Percentiles rank a stretch among this genome's conserved stretches.
phyloP scores from a whole-genome alignment of 306 rosid species.

The Malus fusca region DNA sequence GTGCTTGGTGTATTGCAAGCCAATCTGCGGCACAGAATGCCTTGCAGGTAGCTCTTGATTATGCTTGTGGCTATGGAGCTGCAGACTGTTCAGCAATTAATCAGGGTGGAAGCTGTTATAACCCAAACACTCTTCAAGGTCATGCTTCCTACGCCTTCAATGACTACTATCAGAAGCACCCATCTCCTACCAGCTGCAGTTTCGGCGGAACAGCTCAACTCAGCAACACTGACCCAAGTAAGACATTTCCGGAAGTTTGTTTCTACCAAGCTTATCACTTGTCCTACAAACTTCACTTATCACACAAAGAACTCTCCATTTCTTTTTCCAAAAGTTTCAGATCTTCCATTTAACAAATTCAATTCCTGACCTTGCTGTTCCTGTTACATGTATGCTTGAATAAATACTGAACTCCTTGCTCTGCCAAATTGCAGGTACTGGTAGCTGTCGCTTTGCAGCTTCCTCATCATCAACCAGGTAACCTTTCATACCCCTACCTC shows the following conservation, averaged over 20 bases:
- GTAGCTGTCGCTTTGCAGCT: constrained; percentile 56
- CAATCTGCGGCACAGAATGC: constrained; percentile 60
- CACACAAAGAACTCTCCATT: not conserved
- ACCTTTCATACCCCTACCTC: constrained; percentile 16
- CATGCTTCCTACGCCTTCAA: constrained; percentile 96
- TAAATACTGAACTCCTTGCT: constrained; percentile 9
- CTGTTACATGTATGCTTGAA: not conserved
- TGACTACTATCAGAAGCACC: constrained; percentile 76
- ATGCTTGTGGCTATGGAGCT: constrained; percentile 88
- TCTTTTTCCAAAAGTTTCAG: not conserved
- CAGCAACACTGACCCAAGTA: constrained; percentile 80
- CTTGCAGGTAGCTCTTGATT: constrained; percentile 83
- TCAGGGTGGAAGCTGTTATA: constrained; percentile 61
- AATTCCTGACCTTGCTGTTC: not conserved
- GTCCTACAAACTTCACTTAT: not conserved
- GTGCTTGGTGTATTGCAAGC: constrained; percentile 77
- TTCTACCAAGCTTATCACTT: not conserved
- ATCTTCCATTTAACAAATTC: not conserved
- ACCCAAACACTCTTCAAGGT: constrained; percentile 57
- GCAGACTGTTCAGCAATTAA: constrained; percentile 76
- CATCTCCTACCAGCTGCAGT: constrained; percentile 66
- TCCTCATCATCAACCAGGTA: constrained; percentile 52
- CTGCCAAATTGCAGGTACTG: constrained; percentile 44
- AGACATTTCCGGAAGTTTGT: constrained; percentile 19
- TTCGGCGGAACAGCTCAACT: constrained; percentile 76